A percentile compares a stretch with the other conserved stretches of the same genome.
Conservation (phyloP, 148 eudicot genomes). For the Spergularia bocconei region DNA sequence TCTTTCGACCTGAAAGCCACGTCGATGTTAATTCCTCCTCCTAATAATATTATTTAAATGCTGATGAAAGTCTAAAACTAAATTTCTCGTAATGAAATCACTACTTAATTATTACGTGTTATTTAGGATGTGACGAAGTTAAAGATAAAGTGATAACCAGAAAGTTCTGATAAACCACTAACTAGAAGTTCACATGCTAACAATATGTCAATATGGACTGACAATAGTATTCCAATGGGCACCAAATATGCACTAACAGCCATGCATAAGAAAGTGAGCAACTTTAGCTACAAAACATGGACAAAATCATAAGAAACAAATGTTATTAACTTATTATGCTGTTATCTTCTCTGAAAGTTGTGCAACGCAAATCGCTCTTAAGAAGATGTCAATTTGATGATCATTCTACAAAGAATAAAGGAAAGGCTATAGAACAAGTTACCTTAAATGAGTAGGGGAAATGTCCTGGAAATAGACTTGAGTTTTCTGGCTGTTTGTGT, state of each 20-base stretch:
- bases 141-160: too few relatives aligned
- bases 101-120: too few relatives aligned
- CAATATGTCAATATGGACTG: constrained; percentile 1
- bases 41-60: too few relatives aligned
- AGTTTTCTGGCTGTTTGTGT: constrained; percentile 28
- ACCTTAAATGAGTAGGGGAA: constrained; percentile 52
- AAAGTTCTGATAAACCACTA: too few relatives aligned
- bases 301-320: neutral
- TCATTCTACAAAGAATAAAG: neutral
- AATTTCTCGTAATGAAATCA: too few relatives aligned
- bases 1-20: constrained; percentile 29
- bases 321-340: too few relatives aligned
- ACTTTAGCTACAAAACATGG: neutral
- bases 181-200: constrained; percentile 10
- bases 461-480: constrained; percentile 51
- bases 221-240: constrained; percentile 3
- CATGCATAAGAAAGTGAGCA: constrained; percentile 1
- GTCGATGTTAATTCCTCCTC: neutral
- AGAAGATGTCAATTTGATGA: too few relatives aligned
- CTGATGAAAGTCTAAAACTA: too few relatives aligned
- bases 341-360: too few relatives aligned
- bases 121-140: too few relatives aligned
- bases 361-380: too few relatives aligned
- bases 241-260: constrained; percentile 9
- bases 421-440: neutral